A percentile compares a stretch with the other conserved stretches of the same genome.
These are phyloP conservation scores for Ascochyta fabae DNA, from an alignment of 2,329 filamentous ascomycete species.

Conservation along the genomic window DNA sequence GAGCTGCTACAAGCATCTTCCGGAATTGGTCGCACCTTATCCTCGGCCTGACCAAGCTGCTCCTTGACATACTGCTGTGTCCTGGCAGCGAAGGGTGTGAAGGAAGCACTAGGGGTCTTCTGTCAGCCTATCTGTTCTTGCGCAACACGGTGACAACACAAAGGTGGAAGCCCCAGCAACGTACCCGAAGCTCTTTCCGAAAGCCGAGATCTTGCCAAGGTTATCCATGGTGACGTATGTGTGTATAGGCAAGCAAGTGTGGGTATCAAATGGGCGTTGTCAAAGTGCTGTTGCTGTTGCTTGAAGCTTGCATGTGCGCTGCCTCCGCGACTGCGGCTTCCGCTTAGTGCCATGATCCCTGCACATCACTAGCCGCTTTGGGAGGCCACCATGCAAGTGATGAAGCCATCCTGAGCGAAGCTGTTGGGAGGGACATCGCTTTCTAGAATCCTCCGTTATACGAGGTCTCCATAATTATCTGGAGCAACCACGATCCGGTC, in stretches of 20 bases:
- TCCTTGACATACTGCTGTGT: slow-evolving; percentile 98
- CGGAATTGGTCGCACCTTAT: slow-evolving; percentile 70
- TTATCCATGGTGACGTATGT: slow-evolving; percentile 65
- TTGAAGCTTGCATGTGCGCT: slow-evolving; percentile 38
- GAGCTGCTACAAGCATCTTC: not conserved
- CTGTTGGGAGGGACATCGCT: not conserved
- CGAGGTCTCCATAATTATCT: not conserved
- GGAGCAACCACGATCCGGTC: not conserved
- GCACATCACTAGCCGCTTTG: slow-evolving; percentile 15
- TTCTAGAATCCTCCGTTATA: not conserved
- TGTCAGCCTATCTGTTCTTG: slow-evolving; percentile 44
- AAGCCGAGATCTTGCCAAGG: slow-evolving; percentile 74
- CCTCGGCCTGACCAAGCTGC: slow-evolving; percentile 91
- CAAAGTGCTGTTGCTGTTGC: slow-evolving; percentile 21
- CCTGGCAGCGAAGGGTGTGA: slow-evolving; percentile 90
- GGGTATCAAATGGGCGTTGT: slow-evolving; percentile 12
- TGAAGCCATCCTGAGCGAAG: not conserved
- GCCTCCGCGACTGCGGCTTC: slow-evolving; percentile 19
- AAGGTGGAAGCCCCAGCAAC: slow-evolving; percentile 31
- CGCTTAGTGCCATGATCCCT: slow-evolving; percentile 25
- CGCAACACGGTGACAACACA: slow-evolving; percentile 12
- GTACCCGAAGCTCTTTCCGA: slow-evolving; percentile 74
- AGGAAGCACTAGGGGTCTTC: slow-evolving; percentile 71
- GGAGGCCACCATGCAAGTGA: not conserved
- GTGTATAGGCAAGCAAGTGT: not conserved